Evolutionary conservation across 495 filamentous ascomycete species (phyloP), one percentile per base, ranked within the genome.

Genomic region (Penicillium salamii): DNA sequence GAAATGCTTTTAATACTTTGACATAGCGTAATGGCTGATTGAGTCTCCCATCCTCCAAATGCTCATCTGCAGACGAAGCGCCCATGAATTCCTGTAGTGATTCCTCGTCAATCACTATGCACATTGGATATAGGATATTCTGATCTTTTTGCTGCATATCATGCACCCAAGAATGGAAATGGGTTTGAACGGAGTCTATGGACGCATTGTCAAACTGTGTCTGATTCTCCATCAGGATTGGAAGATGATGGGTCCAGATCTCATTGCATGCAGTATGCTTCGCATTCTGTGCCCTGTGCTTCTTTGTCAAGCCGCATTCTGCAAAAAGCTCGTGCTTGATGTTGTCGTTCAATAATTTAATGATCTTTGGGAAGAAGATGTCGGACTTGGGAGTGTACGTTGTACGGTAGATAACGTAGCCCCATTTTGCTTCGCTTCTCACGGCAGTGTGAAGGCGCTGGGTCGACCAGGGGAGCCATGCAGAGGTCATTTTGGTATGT

Each of bases 341-440:
- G 34, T 48, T 31, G 35, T 34, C 39, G 23, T 40, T 39, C 23
- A 48, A 35, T 33, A 48, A 12, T 12, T 48, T 34, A 17, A 48
- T 19, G 14, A 48, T 31, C 8, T 19, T 14, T 14, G 34, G 35
- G 35, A 48, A 40, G 15, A 35, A 21, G 18, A 14, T n/a, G 7
- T 48, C n/a, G 8, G 46, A 48, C 5, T 48, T 11, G 6, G 46
- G 35, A 21, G 46, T 48, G 23, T 48, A 48, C 5, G 35, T 48
- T 7, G 46, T 48, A 24, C 46, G 46, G 20, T 48, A 48, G 15
- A 48, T 48, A 19, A 48, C 46, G 32, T 48, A 48, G 14, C 35
- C 46, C 34, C 46, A 48, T 40, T 21, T 48, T 18, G 46, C n/a
- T 32, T 29, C 9, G 46, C n/a, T 33, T 40, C 37, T 37, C 0